Percentiles rank a stretch among this genome's conserved stretches.
Conservation (phyloP, 768 basidiomycete genomes). For the Trametes cubensis region DNA sequence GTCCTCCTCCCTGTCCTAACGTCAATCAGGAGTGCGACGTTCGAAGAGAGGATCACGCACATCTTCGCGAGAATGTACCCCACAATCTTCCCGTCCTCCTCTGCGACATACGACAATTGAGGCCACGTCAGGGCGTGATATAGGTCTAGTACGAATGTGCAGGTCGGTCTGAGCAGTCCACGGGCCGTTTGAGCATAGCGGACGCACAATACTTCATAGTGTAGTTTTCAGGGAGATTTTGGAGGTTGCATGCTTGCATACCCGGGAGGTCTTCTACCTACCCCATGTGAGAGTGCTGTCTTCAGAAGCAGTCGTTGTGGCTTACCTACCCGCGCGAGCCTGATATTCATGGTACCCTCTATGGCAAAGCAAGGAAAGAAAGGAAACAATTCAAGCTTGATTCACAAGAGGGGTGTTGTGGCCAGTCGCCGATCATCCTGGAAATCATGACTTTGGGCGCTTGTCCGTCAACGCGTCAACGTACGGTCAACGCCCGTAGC, state of each 20-base stretch:
- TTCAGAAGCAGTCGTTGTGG: neutral
- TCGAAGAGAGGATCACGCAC: constrained; percentile 45
- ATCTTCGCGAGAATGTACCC: constrained; percentile 97
- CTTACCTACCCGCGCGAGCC: constrained; percentile 37
- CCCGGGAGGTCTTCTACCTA: constrained; percentile 87
- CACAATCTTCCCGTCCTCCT: constrained; percentile 88
- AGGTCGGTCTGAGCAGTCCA: neutral
- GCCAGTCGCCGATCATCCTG: no score
- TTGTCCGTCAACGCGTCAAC: no score
- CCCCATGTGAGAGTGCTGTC: constrained; percentile 20
- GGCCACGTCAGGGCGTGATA: constrained; percentile 94
- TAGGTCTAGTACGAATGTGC: constrained; percentile 57
- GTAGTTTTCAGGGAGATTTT: constrained; percentile 93
- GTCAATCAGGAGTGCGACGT: neutral
- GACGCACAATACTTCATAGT: constrained; percentile 75
- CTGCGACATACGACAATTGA: constrained; percentile 89
- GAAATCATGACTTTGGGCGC: no score
- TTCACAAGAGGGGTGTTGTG: no score
- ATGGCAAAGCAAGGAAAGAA: neutral
- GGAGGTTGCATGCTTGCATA: constrained; percentile 93
- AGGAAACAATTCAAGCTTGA: neutral
- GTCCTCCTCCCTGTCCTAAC: constrained; percentile 60
- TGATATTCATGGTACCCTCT: constrained; percentile 46
- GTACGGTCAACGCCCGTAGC: no score
- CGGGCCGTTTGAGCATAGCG: neutral